Evolutionary conservation across 192 early-diverging fungal genomes (phyloP).

Genomic region (Coemansia sp.): DNA sequence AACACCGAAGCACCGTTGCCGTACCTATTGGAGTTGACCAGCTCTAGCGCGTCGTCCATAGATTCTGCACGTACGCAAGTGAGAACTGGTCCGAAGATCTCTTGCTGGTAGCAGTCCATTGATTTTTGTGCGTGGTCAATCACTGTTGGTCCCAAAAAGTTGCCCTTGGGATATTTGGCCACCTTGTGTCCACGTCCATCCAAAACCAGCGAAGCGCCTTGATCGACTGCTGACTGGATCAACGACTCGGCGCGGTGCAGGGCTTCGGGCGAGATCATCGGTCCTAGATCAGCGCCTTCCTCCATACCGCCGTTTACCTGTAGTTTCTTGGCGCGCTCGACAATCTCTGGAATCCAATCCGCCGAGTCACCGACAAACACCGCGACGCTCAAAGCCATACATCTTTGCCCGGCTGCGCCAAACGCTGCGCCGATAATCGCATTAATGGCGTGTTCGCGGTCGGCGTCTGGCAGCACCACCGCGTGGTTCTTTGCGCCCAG

Average conservation of each 20-base stretch:
- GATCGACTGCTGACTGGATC: conserved; percentile 78
- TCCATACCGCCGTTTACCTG: conserved; percentile 87
- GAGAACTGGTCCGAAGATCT: conserved; percentile 96
- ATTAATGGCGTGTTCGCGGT: conserved; percentile 94
- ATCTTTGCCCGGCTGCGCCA: conserved; percentile 96
- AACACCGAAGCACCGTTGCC: conserved; percentile 87
- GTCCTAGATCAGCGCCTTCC: conserved; percentile 83
- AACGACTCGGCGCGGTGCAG: conserved; percentile 71
- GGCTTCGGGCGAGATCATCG: conserved; percentile 81
- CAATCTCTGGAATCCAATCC: conserved; percentile 86
- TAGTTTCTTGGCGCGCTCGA: conserved; percentile 79
- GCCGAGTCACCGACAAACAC: conserved; percentile 86
- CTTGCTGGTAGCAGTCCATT: conserved; percentile 91
- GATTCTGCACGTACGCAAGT: conserved; percentile 79
- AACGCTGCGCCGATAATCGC: conserved; percentile 91
- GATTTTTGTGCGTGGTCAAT: conserved; percentile 67
- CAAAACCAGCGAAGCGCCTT: conserved; percentile 82
- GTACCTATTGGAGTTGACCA: conserved; percentile 89
- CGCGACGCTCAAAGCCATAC: conserved; percentile 93
- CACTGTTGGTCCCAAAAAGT: conserved; percentile 96
- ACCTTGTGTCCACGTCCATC: conserved; percentile 83
- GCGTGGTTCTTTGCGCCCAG: conserved; percentile 98
- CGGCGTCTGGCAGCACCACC: conserved; percentile 89
- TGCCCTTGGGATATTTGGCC: conserved; percentile 81
- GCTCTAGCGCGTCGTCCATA: conserved; percentile 86